phyloP scores from a whole-genome alignment of 768 basidiomycete species.

The Phlegmacium glaucopus region DNA sequence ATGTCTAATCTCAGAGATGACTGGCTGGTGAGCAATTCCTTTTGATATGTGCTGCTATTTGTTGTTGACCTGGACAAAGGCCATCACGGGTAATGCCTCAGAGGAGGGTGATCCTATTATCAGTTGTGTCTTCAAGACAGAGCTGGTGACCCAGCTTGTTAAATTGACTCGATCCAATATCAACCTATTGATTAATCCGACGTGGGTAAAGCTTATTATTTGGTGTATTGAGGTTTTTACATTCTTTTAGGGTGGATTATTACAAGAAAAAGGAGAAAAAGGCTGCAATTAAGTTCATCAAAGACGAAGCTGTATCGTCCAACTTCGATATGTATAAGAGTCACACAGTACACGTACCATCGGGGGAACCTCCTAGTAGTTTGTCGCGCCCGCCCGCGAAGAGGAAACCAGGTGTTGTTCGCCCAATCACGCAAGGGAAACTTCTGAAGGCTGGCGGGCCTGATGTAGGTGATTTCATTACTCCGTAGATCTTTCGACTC shows the following conservation, averaged over 20 bases:
- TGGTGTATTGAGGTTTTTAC: not conserved
- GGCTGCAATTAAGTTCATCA: conserved; percentile 79
- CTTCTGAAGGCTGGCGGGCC: conserved; percentile 76
- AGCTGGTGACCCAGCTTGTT: conserved; percentile 79
- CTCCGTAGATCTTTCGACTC: not conserved
- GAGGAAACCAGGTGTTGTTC: conserved; percentile 81
- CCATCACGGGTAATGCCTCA: conserved; percentile 69
- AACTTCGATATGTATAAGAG: conserved; percentile 91
- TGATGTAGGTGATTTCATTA: conserved; percentile 31
- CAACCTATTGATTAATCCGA: conserved; percentile 68
- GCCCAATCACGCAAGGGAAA: conserved; percentile 84
- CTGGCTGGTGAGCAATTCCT: conserved; percentile 76
- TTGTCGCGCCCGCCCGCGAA: conserved; percentile 81
- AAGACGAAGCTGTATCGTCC: conserved; percentile 73
- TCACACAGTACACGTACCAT: conserved; percentile 80
- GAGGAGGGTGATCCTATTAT: conserved; percentile 96
- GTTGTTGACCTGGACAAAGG: conserved; percentile 37
- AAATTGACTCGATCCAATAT: conserved; percentile 77
- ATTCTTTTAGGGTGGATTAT: conserved; percentile 71
- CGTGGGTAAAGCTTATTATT: conserved; percentile 45
- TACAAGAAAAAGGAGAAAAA: conserved; percentile 97
- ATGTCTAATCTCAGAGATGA: conserved; percentile 92
- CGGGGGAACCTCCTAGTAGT: conserved; percentile 84
- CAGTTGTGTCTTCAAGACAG: conserved; percentile 93
- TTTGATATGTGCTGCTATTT: not conserved